These are phyloP conservation scores for Neurospora sp. DNA, from an alignment of 495 filamentous ascomycete species.

Conservation along the genomic window DNA sequence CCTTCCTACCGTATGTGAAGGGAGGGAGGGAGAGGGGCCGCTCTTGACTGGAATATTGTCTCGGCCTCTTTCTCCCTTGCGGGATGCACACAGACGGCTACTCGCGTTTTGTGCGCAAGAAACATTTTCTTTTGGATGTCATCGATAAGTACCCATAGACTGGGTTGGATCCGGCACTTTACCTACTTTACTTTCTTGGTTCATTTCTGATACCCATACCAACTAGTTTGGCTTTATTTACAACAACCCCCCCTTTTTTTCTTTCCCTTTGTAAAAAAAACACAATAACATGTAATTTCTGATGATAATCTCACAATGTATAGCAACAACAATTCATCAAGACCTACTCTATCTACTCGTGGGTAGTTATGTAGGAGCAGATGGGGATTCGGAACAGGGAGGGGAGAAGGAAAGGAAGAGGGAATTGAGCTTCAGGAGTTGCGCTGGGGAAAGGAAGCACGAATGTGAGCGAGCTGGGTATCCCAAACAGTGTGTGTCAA, in stretches of 20 bases:
- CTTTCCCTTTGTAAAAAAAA: not conserved
- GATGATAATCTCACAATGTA: not conserved
- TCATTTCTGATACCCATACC: not conserved
- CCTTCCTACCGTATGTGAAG: not conserved
- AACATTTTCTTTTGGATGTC: not conserved
- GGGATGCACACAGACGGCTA: not conserved
- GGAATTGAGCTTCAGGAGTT: not conserved
- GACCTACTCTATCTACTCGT: not conserved
- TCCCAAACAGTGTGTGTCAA: not conserved
- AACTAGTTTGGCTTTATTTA: conserved; percentile 8
- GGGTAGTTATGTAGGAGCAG: not conserved
- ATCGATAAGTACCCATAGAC: not conserved
- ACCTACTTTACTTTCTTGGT: not conserved
- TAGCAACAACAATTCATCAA: not conserved
- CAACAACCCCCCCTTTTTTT: conserved; percentile 3
- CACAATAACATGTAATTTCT: not conserved
- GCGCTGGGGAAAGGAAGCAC: not conserved
- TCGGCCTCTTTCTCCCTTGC: not conserved
- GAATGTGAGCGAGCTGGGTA: not conserved
- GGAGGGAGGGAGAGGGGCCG: not conserved
- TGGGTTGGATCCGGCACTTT: not conserved
- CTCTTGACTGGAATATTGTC: not conserved
- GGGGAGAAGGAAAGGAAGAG: not conserved
- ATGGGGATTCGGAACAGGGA: not conserved
- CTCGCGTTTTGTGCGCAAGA: not conserved